Evolutionary conservation across 2,329 filamentous ascomycete species (phyloP), one percentile per base, ranked within the genome.

Genomic region (Orbilia oligospora): DNA sequence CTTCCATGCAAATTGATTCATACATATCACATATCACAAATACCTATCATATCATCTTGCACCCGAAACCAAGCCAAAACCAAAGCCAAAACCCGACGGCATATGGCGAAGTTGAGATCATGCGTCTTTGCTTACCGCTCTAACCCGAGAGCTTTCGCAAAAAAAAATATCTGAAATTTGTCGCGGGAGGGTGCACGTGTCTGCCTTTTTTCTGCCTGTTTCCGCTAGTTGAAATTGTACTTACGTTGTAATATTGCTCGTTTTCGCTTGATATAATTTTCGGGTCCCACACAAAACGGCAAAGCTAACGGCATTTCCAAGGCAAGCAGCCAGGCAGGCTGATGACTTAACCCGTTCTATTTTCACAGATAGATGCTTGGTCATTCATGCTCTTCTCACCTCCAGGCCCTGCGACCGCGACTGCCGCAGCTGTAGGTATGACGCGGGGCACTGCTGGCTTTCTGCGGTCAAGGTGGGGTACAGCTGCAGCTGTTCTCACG

Each of bases 381-480:
- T 77, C 73, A 77, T 71, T 69, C 72, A 70, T 76, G 72, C 72
- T 61, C 56, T 27, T 61, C 56, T 61, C 67, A 56, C 55, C 55
- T 48, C 33, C 67, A 70, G 51, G 51, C 51, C 51, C 51, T 56
- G 56, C 56, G 36, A 46, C 64, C 61, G 49, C 67, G 20, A n/a
- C 48, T 46, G 49, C 72, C 51, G 65, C 46, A 30, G 55, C 72
- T 48, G 67, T 49, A 48, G 41, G 72, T 69, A 65, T 76, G 70
- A 77, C 73, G 66, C 73, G 73, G 73, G 73, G 73, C 73, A 64
- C 73, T 71, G 73, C 73, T 71, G 61, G 38, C 71, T 30, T 65
- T 66, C 65, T 76, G 65, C 65, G 72, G 66, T 51, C 14, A 22
- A 44, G 48, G 72, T 76, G 72, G 72, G 66, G 72, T 66, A 46